phyloP scores from a whole-genome alignment of 2,329 filamentous ascomycete species.

The Juglanconis sp. region DNA sequence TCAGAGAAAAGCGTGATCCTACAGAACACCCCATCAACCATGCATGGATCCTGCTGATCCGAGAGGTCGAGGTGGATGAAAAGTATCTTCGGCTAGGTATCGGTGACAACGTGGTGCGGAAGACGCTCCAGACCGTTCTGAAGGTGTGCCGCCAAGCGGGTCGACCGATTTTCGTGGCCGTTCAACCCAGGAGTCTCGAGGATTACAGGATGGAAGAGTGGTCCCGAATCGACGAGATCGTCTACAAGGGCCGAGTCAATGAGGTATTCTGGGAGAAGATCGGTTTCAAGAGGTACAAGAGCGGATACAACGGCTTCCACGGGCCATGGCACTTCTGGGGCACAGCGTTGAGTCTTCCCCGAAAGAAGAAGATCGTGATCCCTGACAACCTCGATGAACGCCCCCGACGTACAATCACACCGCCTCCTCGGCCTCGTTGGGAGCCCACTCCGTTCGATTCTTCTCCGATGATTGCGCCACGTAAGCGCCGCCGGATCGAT shows the following conservation, averaged over 20 bases:
- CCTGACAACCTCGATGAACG: neutral
- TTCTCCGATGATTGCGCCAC: neutral
- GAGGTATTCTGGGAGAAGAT: neutral
- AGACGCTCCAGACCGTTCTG: neutral
- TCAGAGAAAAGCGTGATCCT: neutral
- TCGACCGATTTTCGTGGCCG: neutral
- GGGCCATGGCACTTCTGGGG: slow-evolving; percentile 3
- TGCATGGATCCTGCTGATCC: slow-evolving; percentile 1
- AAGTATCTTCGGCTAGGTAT: neutral
- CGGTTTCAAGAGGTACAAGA: neutral
- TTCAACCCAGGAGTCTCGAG: neutral
- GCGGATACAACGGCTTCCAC: neutral
- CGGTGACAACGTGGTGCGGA: neutral
- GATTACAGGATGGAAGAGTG: neutral
- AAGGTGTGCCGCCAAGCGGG: neutral
- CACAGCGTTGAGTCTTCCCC: neutral
- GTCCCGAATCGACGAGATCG: neutral
- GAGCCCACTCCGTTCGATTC: neutral
- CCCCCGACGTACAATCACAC: neutral
- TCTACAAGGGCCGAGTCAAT: neutral
- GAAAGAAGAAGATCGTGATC: neutral
- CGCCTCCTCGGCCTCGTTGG: neutral
- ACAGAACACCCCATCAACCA: neutral
- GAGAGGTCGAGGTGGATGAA: neutral
- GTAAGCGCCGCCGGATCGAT: too few relatives aligned